A percentile compares a stretch with the other conserved stretches of the same genome.
Evolutionary conservation across 495 filamentous ascomycete genomes (phyloP).

Genomic region (Parmelia sp.): DNA sequence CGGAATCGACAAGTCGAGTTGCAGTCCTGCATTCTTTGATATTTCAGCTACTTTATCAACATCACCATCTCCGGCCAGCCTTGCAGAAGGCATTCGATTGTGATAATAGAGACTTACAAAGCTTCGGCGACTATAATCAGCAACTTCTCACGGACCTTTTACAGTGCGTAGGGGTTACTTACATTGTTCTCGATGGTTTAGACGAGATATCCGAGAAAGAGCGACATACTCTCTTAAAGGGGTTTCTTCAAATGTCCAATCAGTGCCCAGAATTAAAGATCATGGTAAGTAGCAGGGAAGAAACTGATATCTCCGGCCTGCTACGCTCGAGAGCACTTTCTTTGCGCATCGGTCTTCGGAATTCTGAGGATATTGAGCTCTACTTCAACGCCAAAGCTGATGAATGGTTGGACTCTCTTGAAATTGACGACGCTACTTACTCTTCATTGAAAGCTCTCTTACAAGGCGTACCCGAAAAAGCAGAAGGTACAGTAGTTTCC

Average conservation of each 20-base stretch:
- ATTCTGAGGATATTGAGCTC: slow-evolving; percentile 1
- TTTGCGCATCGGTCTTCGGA: slow-evolving; percentile 2
- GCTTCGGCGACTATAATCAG: slow-evolving; percentile 13
- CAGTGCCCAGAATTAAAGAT: slow-evolving; percentile 12
- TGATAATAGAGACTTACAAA: slow-evolving; percentile 10
- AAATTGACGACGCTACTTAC: slow-evolving; percentile 3
- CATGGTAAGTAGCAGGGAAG: slow-evolving; percentile 13
- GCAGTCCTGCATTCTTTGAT: slow-evolving; percentile 11
- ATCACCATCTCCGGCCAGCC: slow-evolving; percentile 8
- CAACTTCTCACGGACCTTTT: slow-evolving; percentile 13
- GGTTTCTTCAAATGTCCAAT: slow-evolving; percentile 8
- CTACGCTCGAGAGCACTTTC: slow-evolving; percentile 7
- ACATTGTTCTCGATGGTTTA: slow-evolving; percentile 10
- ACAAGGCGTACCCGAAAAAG: slow-evolving; percentile 2
- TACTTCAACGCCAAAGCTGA: slow-evolving; percentile 3
- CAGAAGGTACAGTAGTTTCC: background rate
- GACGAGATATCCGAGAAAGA: slow-evolving; percentile 10
- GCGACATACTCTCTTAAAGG: slow-evolving; percentile 2
- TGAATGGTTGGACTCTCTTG: slow-evolving; percentile 5
- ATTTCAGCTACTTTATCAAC: slow-evolving; percentile 11
- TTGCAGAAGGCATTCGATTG: slow-evolving; percentile 4
- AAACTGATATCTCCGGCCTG: slow-evolving; percentile 3
- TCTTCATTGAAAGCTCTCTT: background rate
- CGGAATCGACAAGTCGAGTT: slow-evolving; percentile 4
- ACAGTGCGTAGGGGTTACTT: slow-evolving; percentile 8